Conservation (phyloP, 129 eudicot species). For the Centaurea solstitialis region DNA sequence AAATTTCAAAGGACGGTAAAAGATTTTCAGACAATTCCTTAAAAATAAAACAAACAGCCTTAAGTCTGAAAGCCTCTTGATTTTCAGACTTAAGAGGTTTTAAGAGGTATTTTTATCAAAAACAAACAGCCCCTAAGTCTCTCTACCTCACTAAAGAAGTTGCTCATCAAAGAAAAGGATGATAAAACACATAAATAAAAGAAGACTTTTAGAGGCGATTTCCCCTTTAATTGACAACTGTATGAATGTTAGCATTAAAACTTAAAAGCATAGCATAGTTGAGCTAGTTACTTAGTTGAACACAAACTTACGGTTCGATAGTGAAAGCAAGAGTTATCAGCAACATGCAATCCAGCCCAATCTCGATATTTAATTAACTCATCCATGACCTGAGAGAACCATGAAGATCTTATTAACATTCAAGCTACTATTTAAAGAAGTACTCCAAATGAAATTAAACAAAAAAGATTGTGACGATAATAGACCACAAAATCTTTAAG, state of each 20-base stretch:
- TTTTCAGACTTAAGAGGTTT: no score
- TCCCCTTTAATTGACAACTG: no score
- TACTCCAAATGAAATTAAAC: background rate
- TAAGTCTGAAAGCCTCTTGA: no score
- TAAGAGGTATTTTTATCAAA: no score
- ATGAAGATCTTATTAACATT: conserved; percentile 8
- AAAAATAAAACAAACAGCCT: no score
- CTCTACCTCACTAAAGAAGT: no score
- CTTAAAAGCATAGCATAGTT: background rate
- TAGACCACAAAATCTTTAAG: conserved; percentile 12
- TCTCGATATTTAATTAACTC: conserved; percentile 57
- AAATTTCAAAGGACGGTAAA: no score
- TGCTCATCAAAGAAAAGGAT: no score
- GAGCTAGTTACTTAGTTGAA: conserved; percentile 5
- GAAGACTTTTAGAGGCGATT: no score
- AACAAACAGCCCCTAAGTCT: no score
- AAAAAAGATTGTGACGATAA: background rate
- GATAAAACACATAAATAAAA: no score
- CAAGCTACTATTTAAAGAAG: background rate
- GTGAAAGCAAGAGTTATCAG: conserved; percentile 96
- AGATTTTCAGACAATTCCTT: no score
- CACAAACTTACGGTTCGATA: conserved; percentile 64
- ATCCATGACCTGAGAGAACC: conserved; percentile 47
- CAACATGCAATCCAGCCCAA: conserved; percentile 90
- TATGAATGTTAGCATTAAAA: background rate